Percentiles rank a stretch among this genome's conserved stretches.
These are phyloP conservation scores for Amphichorda felina DNA, from an alignment of 2,329 filamentous ascomycete species.

Conservation along the genomic window DNA sequence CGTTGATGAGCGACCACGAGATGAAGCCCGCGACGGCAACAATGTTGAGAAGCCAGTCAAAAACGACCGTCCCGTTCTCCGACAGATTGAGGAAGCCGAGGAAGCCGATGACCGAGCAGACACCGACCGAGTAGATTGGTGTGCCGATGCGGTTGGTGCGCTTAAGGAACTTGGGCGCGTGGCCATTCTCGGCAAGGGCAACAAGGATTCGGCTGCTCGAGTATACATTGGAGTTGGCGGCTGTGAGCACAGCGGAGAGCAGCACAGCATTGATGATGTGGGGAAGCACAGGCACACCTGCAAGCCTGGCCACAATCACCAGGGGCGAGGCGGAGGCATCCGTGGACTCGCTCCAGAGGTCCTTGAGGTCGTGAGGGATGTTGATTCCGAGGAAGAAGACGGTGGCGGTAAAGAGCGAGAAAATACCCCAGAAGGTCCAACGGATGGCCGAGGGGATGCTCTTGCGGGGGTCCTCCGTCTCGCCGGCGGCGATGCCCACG, in stretches of 20 bases:
- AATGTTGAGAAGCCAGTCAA: conserved; percentile 64
- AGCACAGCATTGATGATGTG: conserved; percentile 69
- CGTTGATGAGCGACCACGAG: conserved; percentile 54
- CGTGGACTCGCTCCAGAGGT: conserved; percentile 36
- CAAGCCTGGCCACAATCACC: conserved; percentile 46
- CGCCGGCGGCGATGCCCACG: conserved; percentile 67
- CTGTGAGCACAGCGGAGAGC: conserved; percentile 66
- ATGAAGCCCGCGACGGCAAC: conserved; percentile 59
- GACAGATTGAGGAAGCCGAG: conserved; percentile 59
- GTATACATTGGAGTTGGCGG: conserved; percentile 68
- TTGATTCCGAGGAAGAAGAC: conserved; percentile 63
- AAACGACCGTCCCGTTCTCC: conserved; percentile 44
- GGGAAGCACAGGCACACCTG: conserved; percentile 51
- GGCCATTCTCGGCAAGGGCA: conserved; percentile 50
- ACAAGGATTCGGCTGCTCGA: conserved; percentile 58
- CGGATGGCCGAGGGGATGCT: conserved; percentile 62
- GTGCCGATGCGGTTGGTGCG: conserved; percentile 49
- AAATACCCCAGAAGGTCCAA: conserved; percentile 65
- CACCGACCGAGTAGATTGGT: conserved; percentile 47
- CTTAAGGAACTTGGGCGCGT: conserved; percentile 48
- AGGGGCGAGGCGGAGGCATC: conserved; percentile 56
- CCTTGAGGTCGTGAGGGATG: conserved; percentile 48
- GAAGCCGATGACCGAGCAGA: conserved; percentile 42
- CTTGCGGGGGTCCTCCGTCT: conserved; percentile 60
- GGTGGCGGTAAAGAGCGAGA: conserved; percentile 52